phyloP scores from a whole-genome alignment of 2,329 filamentous ascomycete species.

The Colletotrichum sp. region DNA sequence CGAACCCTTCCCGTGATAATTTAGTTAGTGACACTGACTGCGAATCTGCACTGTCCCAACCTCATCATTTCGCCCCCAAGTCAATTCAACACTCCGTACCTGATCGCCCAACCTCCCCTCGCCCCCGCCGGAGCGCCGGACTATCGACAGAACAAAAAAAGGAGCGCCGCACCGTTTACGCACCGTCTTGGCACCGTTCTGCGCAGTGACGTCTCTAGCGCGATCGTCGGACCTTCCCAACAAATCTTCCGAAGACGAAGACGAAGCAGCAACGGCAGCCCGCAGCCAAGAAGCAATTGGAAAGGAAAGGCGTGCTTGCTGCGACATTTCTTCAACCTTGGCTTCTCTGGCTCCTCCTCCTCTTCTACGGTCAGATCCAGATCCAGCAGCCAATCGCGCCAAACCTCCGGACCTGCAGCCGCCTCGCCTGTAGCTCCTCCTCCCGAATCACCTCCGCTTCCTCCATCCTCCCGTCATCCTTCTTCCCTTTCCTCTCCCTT shows the following conservation, averaged over 20 bases:
- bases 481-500: background rate
- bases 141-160: background rate
- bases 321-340: slow-evolving; percentile 15
- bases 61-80: background rate
- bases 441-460: background rate
- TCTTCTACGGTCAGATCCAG: background rate
- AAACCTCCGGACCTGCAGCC: slow-evolving; percentile 3
- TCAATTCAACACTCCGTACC: background rate
- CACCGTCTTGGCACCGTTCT: background rate
- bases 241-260: slow-evolving; percentile 10
- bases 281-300: background rate
- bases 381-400: background rate
- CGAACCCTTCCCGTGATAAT: background rate
- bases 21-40: background rate
- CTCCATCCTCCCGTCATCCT: background rate
- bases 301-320: background rate
- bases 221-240: slow-evolving; percentile 18
- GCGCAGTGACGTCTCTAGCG: slow-evolving; percentile 12
- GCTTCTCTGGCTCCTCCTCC: background rate
- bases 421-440: background rate
- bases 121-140: slow-evolving; percentile 2
- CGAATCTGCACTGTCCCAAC: background rate
- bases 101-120: background rate
- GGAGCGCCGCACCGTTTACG: background rate
- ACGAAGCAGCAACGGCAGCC: background rate